These are phyloP conservation scores for Diospyros kaki DNA, from an alignment of 148 eudicot species.

Conservation along the genomic window DNA sequence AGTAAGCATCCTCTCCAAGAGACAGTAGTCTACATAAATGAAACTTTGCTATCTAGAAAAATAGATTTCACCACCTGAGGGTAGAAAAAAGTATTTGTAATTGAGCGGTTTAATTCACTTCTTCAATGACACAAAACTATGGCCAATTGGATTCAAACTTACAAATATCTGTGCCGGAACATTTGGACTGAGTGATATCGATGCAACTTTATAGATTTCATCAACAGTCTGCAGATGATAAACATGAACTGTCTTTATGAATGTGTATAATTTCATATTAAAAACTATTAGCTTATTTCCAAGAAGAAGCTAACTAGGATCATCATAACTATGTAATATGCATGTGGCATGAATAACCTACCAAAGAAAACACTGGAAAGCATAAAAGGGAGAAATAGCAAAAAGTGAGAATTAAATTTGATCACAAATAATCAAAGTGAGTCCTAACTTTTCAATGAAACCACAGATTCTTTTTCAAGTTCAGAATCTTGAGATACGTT, in stretches of 20 bases:
- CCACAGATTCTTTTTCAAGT: neutral
- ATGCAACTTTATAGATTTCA: slow-evolving; percentile 92
- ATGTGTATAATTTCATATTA: neutral
- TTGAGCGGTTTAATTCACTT: neutral
- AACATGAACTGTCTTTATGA: neutral
- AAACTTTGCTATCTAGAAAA: neutral
- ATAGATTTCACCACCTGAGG: neutral
- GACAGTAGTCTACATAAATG: neutral
- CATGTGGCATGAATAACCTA: no score
- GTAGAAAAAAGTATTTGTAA: neutral
- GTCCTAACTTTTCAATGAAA: neutral
- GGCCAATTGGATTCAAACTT: slow-evolving; percentile 30
- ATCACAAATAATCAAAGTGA: no score
- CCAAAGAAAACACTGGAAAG: no score
- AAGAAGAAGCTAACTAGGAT: no score
- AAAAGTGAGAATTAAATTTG: no score
- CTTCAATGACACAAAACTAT: neutral
- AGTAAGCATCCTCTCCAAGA: neutral
- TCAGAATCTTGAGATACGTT: neutral
- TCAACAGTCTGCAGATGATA: slow-evolving; percentile 69
- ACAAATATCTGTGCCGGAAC: slow-evolving; percentile 95
- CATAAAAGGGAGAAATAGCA: no score
- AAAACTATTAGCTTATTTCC: no score
- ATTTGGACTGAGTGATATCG: slow-evolving; percentile 89
- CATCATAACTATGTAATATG: no score